These are phyloP conservation scores for Nitzschia sp. DNA, from an alignment of 108 stramenopile species.

Conservation along the genomic window DNA sequence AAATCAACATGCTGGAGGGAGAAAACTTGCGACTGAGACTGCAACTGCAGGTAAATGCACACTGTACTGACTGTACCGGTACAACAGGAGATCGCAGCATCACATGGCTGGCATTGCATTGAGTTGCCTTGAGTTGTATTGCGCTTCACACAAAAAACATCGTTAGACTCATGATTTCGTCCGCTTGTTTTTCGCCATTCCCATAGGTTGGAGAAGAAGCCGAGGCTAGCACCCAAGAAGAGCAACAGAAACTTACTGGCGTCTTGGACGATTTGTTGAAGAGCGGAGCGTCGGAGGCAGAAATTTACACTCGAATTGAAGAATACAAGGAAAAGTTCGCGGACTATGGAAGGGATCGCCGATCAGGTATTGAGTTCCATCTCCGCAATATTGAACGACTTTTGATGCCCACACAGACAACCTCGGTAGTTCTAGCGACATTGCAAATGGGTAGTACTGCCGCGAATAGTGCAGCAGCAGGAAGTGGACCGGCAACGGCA, in stretches of 20 bases:
- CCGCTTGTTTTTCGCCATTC: neutral
- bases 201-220: slow-evolving; percentile 69
- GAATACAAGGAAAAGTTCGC: slow-evolving; percentile 86
- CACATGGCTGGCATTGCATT: too few relatives aligned
- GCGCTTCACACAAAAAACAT: too few relatives aligned
- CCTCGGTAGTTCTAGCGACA: slow-evolving; percentile 67
- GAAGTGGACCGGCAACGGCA: neutral
- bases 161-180: neutral
- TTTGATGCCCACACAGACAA: slow-evolving; percentile 83
- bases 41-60: slow-evolving; percentile 71
- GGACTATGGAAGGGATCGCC: slow-evolving; percentile 86
- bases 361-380: slow-evolving; percentile 85
- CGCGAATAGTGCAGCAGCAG: neutral
- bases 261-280: slow-evolving; percentile 62
- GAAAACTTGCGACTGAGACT: slow-evolving; percentile 89
- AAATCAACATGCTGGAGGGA: slow-evolving; percentile 83
- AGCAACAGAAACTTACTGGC: slow-evolving; percentile 59
- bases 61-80: too few relatives aligned
- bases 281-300: slow-evolving; percentile 73
- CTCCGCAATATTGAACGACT: slow-evolving; percentile 67
- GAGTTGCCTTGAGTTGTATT: neutral
- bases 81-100: too few relatives aligned
- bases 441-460: slow-evolving; percentile 41
- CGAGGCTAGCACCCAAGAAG: slow-evolving; percentile 45
- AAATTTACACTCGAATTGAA: slow-evolving; percentile 82